Conservation (phyloP, 2,329 filamentous ascomycete species). For the Monilinia aucupariae region DNA sequence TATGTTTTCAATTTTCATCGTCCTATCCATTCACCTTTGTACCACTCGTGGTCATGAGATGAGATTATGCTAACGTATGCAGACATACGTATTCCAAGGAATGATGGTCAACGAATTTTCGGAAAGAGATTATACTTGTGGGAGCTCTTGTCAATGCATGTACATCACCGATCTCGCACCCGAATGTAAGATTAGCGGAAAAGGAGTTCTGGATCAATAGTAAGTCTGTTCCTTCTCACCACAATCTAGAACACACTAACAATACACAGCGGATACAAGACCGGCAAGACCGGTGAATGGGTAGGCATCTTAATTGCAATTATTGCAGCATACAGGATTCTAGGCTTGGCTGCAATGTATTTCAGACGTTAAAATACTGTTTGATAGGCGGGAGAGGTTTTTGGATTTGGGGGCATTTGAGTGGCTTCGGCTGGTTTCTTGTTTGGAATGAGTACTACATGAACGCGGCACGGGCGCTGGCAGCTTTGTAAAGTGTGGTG, state of each 20-base stretch:
- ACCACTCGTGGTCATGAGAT: background rate
- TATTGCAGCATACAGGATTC: conserved; percentile 63
- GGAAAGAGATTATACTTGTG: conserved; percentile 58
- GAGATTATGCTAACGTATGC: conserved; percentile 1
- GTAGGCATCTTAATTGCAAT: conserved; percentile 75
- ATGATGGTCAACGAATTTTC: conserved; percentile 92
- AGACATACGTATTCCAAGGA: conserved; percentile 75
- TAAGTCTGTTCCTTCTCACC: background rate
- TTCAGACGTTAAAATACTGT: conserved; percentile 21
- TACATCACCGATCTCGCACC: conserved; percentile 57
- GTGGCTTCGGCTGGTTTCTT: background rate
- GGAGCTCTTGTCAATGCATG: conserved; percentile 52
- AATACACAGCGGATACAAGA: conserved; percentile 49
- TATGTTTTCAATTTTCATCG: background rate
- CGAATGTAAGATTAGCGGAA: conserved; percentile 65
- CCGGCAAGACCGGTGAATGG: conserved; percentile 59
- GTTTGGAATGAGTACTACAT: background rate
- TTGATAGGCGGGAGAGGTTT: background rate
- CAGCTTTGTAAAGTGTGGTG: conserved; percentile 5
- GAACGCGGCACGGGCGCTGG: background rate
- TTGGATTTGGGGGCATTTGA: background rate
- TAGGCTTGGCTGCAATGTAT: conserved; percentile 58
- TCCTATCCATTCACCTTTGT: background rate
- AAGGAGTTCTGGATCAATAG: conserved; percentile 63
- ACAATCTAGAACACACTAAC: conserved; percentile 2